A percentile compares a stretch with the other conserved stretches of the same genome.
Conservation (phyloP, 805 yeast genomes). For the Cyberlindnera suaveolens region DNA sequence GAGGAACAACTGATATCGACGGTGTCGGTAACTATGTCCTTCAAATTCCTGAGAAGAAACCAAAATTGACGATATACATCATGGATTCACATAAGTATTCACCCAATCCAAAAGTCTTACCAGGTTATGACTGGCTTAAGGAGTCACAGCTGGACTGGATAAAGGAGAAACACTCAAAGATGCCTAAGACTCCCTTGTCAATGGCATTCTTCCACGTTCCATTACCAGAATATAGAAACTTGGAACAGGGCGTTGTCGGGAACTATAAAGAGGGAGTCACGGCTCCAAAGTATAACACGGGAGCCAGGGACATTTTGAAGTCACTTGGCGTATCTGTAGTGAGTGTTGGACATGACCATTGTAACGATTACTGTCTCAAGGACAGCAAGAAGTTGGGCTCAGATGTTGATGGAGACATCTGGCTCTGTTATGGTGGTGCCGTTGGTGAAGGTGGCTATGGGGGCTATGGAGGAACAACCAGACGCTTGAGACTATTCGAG, state of each 20-base stretch:
- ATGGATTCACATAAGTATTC: conserved; percentile 82
- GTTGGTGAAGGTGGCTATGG: conserved; percentile 95
- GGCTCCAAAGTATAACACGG: conserved; percentile 68
- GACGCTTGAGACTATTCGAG: conserved; percentile 72
- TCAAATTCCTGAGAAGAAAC: conserved; percentile 36
- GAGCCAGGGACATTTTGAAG: conserved; percentile 52
- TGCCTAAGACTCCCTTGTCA: conserved; percentile 39
- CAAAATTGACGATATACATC: conserved; percentile 60
- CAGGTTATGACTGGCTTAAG: conserved; percentile 86
- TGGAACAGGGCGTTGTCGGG: conserved; percentile 49
- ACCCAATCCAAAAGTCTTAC: conserved; percentile 52
- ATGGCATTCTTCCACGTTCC: conserved; percentile 97
- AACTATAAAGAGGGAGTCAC: conserved; percentile 64
- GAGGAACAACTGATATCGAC: conserved; percentile 61
- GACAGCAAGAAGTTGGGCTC: conserved; percentile 33
- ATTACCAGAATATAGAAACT: conserved; percentile 69
- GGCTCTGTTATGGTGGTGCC: conserved; percentile 95
- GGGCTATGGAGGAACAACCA: conserved; percentile 82
- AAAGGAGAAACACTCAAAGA: conserved; percentile 26
- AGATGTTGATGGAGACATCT: conserved; percentile 30
- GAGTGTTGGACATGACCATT: conserved; percentile 92
- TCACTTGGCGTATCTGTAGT: conserved; percentile 68
- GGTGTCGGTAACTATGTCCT: conserved; percentile 83
- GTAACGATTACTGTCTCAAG: conserved; percentile 81
- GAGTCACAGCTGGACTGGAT: conserved; percentile 60